Base-by-base conservation (phyloP, 352 stramenopile genomes). In the Globisporangium yorkense region DNA sequence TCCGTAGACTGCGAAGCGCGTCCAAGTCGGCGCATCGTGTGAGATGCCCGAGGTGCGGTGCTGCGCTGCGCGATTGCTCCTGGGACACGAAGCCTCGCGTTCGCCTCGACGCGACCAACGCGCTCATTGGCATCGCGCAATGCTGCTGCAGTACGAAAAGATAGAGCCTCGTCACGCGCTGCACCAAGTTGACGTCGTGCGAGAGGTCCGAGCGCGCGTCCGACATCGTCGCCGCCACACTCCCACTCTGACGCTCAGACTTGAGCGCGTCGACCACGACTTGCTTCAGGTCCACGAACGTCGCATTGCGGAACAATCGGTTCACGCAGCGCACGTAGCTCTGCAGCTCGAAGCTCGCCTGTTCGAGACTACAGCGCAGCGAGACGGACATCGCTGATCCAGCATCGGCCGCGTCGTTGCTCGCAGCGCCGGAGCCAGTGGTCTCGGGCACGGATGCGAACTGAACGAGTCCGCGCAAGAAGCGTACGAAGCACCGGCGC, bases 151-250 rank as follows among this genome's bases (percentile, higher is more conserved):
- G 40, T 52, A 73, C 61, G 9, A 45, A 43, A 2, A 24, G 12
- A 56, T 65, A 75, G 44, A 73, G 64, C 16, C 29, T 31, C 9
- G 53, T 27, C 44, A 71, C 18, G 6, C 65, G 61, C 24, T 70
- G 53, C 16, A 70, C 27, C 53, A 62, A 48, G 7, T 24, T 59
- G 31, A 13, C 43, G 12, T 45, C 24, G 35, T 24, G 24, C 5
- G n/a, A 7, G 9, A 18, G 29, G 7, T 7, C 18, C 33, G 9
- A 35, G 20, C 27, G 24, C 2, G 1, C 21, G 6, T 6, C 12
- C 7, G 20, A 10, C 12, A 6, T 49, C 7, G 9, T 5, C 3
- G 13, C 33, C 12, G 20, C 44, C 18, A 6, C 20, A 24, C 13
- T 18, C 41, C 18, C 18, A 13, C 33, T 15, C 15, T 18, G 45